Percentiles rank a stretch among this genome's conserved stretches.
These are phyloP conservation scores for Sarcocystis neurona DNA, from an alignment of 169 alveolate species.

Conservation along the genomic window DNA sequence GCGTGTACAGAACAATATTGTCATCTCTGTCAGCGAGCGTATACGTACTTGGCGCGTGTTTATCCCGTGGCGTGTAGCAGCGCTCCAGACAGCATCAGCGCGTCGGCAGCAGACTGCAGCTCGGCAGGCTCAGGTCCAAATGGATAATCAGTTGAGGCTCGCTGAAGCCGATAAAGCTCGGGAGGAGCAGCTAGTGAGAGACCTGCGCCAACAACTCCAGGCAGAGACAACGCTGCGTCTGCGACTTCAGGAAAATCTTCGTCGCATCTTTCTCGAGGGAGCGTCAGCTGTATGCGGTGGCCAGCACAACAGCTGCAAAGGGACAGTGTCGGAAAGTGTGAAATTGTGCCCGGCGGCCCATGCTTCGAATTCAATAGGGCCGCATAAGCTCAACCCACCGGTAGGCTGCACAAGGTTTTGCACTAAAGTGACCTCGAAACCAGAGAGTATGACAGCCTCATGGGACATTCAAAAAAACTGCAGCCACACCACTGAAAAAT, in stretches of 20 bases:
- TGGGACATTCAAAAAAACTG: too few relatives aligned
- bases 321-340: not conserved
- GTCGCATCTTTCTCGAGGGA: not conserved
- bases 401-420: not conserved
- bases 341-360: not conserved
- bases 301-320: not conserved
- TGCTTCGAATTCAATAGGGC: not conserved
- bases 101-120: not conserved
- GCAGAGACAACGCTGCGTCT: not conserved
- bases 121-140: not conserved
- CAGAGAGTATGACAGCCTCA: too few relatives aligned
- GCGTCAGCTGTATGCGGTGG: not conserved
- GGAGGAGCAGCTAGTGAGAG: not conserved
- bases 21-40: not conserved
- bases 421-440: too few relatives aligned
- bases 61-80: not conserved
- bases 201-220: conserved; percentile 6
- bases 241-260: not conserved
- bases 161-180: not conserved
- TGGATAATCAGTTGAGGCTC: not conserved
- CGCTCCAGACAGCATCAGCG: not conserved
- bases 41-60: not conserved
- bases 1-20: not conserved
- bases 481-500: too few relatives aligned
- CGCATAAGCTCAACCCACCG: not conserved